Base-by-base conservation (phyloP, 768 basidiomycete species). In the Punctularia strigosozonata region DNA sequence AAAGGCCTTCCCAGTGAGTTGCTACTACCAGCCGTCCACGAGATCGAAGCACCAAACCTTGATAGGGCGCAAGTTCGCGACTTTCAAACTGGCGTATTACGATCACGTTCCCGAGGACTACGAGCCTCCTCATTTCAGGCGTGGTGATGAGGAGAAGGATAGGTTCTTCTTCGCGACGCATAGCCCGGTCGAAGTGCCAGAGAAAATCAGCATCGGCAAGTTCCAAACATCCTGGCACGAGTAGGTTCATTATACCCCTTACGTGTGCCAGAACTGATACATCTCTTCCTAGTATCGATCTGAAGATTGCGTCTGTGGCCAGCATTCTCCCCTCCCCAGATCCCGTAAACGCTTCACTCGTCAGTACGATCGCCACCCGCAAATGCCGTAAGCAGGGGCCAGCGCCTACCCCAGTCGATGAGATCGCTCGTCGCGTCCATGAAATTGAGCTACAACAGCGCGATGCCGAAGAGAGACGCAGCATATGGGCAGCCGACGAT, bases 81-180 rank as follows among this genome's bases (percentile, higher is more conserved):
- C 80, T 17, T 86, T 91, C 64, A 91, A 92, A 53, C 58, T 87
- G 8, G 87, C 81, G 53, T 91, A 89, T 54, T 81, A 80, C 12
- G 77, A 85, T 34, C 66, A 74, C 17, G 79, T 86, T 10, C 89
- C 89, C 0, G 61, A 66, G 6, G 78, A 88, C 37, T 92, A 92
- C 49, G 83, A 92, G 52, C 89, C 89, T 4, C 83, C 82, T 0
- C 63, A 79, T 54, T 90, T 90, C 50, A 69, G 71, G 41, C 59
- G 80, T 4, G 85, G 77, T 1, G 84, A 90, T 50, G 59, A 61
- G 4, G 65, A 77, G n/a, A 72, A 70, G 44, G 77, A 87, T 52
- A 81, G 65, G 42, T 87, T 81, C 75, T 83, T 73, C 50, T 83
- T 90, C 52, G 77, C 80, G 50, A 90, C 87, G 0, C 88, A 87